Conservation (phyloP, 2,329 filamentous ascomycete genomes). For the Trichoderma atroviride region DNA sequence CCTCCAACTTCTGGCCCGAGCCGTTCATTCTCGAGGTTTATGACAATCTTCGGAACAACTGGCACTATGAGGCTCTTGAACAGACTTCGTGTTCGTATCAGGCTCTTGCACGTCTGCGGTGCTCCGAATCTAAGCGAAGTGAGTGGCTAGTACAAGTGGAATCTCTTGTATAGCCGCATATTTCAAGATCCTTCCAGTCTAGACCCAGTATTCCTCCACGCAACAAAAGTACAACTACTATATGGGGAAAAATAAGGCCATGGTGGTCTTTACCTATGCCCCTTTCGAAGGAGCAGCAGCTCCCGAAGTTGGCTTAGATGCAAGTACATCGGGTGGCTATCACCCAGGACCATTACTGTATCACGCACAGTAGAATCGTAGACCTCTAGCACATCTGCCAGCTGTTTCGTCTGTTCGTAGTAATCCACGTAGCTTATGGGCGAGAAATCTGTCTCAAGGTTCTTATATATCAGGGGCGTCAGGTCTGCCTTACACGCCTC, state of each 20-base stretch:
- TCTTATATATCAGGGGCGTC: neutral
- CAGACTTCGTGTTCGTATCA: slow-evolving; percentile 6
- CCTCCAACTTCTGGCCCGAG: neutral
- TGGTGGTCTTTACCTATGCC: neutral
- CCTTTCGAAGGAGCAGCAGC: neutral
- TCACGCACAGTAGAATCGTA: neutral
- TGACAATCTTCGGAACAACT: neutral
- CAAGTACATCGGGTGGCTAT: neutral
- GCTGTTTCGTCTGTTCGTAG: neutral
- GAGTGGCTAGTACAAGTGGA: neutral
- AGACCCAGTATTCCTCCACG: neutral
- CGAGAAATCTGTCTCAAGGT: neutral
- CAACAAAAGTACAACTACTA: neutral
- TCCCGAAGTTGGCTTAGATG: neutral
- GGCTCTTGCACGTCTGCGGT: slow-evolving; percentile 2
- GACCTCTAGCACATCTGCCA: neutral
- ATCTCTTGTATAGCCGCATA: neutral
- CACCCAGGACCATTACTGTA: neutral
- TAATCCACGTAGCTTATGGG: neutral
- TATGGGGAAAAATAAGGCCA: neutral
- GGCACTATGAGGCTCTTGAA: neutral
- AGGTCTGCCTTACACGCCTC: neutral
- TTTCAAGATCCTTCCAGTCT: neutral
- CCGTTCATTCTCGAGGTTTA: neutral
- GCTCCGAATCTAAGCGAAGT: neutral